Evolutionary conservation across 306 rosid genomes (phyloP), one percentile per base, ranked within the genome.

Genomic region (Vigna nakashimae): DNA sequence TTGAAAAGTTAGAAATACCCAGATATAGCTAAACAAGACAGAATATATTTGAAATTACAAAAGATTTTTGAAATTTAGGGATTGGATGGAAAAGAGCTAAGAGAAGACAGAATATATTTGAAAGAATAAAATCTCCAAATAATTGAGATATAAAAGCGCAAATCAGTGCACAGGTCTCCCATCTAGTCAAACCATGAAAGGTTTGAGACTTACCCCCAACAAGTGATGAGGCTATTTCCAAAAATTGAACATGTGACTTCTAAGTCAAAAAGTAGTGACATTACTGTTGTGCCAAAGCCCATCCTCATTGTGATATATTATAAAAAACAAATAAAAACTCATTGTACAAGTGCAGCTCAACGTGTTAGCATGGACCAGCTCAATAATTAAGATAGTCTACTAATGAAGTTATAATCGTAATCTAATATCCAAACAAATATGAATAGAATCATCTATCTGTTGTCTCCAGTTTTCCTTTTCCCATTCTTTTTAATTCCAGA

Each of bases 1-100:
- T 7, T 57, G 80, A 65, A 74, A 73, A 28, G 55, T 42, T 22
- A 58, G 55, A 69, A 79, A 57, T 28, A 73, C 69, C 73, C 53
- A 59, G 62, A 64, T 71, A 51, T 40, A 40, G 11, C 45, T 40
- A 8, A 40, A 40, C 45, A 40, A 38, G 42, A 38, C 42, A 38
- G 2, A 34, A 34, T 34, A 38, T 5, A 38, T 38, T 7, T 59
- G 22, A 42, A 6, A 45, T 51, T 63, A 72, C 46, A 40, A 30
- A 30, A 53, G 69, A 28, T 34, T 22, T 38, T 70, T 63, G 55
- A 51, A 76, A 82, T 53, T 50, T 48, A 51, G 43, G 68, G 64
- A 51, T 60, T 40, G n/a, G 34, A 51, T 14, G 63, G 69, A 32
- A 62, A 49, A 18, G 69, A 62, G 53, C 60, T 34, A 69, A 43